Percentiles rank a stretch among this genome's conserved stretches.
Conservation (phyloP, 306 rosid genomes). For the Sicyos baderoa region DNA sequence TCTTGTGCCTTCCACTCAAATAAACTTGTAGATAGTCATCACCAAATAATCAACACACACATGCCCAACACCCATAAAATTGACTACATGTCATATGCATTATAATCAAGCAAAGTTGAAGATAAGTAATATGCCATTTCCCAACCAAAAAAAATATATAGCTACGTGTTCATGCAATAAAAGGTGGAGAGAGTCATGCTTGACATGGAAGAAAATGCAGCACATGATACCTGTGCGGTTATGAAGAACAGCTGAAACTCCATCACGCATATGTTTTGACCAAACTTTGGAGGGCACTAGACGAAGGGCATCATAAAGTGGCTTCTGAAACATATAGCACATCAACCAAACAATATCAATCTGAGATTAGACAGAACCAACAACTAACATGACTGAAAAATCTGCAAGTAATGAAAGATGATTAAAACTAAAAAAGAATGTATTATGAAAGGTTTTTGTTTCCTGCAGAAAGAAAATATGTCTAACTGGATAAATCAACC, state of each 20-base stretch:
- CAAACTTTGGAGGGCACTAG: constrained; percentile 42
- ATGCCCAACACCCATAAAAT: neutral
- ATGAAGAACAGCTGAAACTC: constrained; percentile 70
- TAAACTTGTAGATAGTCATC: neutral
- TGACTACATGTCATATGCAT: neutral
- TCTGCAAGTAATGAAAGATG: neutral
- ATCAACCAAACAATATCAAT: neutral
- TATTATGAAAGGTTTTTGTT: no score
- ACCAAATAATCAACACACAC: neutral
- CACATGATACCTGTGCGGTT: constrained; percentile 72
- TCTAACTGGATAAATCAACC: neutral
- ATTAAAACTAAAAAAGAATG: neutral
- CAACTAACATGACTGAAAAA: neutral
- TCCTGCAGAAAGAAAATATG: neutral
- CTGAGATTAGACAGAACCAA: neutral
- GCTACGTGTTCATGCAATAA: neutral
- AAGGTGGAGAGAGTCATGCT: constrained; percentile 13
- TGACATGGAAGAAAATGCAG: constrained; percentile 19
- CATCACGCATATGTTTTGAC: constrained; percentile 54
- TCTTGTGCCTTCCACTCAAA: constrained; percentile 2
- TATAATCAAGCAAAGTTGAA: neutral
- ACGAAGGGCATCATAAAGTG: constrained; percentile 42
- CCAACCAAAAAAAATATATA: neutral
- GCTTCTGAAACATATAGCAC: constrained; percentile 32
- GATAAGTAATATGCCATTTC: neutral